Conservation (phyloP, 192 early-diverging fungal species). For the Entomortierella lignicola region DNA sequence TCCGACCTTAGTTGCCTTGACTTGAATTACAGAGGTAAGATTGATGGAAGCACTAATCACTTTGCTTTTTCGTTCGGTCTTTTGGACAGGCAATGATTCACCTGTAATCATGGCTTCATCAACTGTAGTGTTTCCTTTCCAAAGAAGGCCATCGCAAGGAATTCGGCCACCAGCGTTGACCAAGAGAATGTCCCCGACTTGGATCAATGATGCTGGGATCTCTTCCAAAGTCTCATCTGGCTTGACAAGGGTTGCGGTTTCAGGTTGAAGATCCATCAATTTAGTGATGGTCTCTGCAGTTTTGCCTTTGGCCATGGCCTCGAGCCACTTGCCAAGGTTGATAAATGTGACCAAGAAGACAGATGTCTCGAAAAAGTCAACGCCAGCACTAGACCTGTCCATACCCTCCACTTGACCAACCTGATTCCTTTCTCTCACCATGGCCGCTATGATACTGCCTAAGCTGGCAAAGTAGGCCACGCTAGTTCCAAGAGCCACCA, state of each 20-base stretch:
- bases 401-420: slow-evolving; percentile 2
- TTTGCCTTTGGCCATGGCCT: slow-evolving; percentile 80
- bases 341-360: slow-evolving; percentile 86
- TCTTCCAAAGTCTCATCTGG: slow-evolving; percentile 38
- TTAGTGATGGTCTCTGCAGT: slow-evolving; percentile 83
- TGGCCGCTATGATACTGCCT: slow-evolving; percentile 60
- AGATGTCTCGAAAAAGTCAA: slow-evolving; percentile 82
- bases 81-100: slow-evolving; percentile 76
- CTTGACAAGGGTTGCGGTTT: slow-evolving; percentile 71
- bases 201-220: slow-evolving; percentile 46
- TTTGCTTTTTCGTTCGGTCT: slow-evolving; percentile 58
- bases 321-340: slow-evolving; percentile 84
- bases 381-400: slow-evolving; percentile 15
- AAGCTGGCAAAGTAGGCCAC: slow-evolving; percentile 78
- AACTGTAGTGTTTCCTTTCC: slow-evolving; percentile 66
- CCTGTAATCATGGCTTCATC: slow-evolving; percentile 90
- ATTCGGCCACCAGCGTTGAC: slow-evolving; percentile 75
- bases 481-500: slow-evolving; percentile 79
- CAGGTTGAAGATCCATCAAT: slow-evolving; percentile 80
- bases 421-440: slow-evolving; percentile 49
- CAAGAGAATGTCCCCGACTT: slow-evolving; percentile 81
- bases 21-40: slow-evolving; percentile 61
- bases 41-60: slow-evolving; percentile 78
- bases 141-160: slow-evolving; percentile 76
- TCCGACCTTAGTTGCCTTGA: slow-evolving; percentile 74